Evolutionary conservation across 768 basidiomycete species (phyloP), one percentile per base, ranked within the genome.

Genomic region (Hygrocybe coccinea): DNA sequence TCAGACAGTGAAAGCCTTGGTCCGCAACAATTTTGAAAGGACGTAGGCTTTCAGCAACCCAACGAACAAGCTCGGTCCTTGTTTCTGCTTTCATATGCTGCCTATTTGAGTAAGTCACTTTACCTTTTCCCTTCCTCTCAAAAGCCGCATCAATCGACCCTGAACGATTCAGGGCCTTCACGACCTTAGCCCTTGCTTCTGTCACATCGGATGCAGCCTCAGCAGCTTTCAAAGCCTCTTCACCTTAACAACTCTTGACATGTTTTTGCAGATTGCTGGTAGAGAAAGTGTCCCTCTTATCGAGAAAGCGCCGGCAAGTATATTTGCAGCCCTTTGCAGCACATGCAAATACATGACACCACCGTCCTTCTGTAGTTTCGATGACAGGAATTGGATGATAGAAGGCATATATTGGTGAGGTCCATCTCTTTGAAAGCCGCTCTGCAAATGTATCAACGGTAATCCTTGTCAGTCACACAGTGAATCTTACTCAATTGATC

Each of bases 11-110:
- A 54, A 74, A 74, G 0, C 66, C 67, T 0, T 56, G 47, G 47
- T 77, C 73, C 2, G 63, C 47, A 0, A 75, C 63, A 22, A 73
- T 72, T 0, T 39, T 59, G 50, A 72, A 71, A 0, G 73, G 74
- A 0, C 65, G 59, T 21, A 65, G 51, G 37, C 61, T 68, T 54
- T 76, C 64, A 0, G 67, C 7, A 0, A 74, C 67, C 74, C 74
- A 76, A 0, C 56, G 57, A 0, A 75, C 73, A n/a, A 70, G 64
- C 44, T 71, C 61, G 0, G 65, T 68, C 39, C 69, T 51, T 10
- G 64, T 57, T 52, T 72, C 66, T 1, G 60, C 52, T 36, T 58
- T 59, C 24, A 62, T 67, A 47, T 63, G 64, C 22, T 63, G 65
- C 2, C 59, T 46, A 50, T 64, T 62, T 1, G 65, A 69, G 61